A percentile compares a stretch with the other conserved stretches of the same genome.
These are phyloP conservation scores for Pythium vanterpoolii DNA, from an alignment of 352 stramenopile species.

Conservation along the genomic window DNA sequence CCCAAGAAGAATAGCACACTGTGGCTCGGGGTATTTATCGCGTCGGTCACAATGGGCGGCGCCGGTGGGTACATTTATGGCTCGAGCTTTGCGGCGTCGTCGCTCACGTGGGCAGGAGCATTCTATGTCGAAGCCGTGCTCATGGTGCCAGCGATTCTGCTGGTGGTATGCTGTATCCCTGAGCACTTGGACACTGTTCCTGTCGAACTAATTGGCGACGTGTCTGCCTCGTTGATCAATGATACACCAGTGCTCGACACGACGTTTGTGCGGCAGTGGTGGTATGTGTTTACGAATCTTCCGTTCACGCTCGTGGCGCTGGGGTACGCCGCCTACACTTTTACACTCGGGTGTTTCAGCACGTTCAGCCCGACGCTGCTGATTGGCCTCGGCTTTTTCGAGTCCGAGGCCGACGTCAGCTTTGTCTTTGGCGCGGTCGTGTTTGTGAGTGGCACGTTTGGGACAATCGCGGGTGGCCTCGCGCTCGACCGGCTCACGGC, in stretches of 20 bases:
- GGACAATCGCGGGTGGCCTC: conserved; percentile 81
- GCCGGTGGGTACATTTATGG: conserved; percentile 77
- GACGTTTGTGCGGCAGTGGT: conserved; percentile 1
- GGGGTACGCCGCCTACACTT: conserved; percentile 86
- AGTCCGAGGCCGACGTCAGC: conserved; percentile 75
- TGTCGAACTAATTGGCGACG: conserved; percentile 12
- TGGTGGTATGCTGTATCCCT: conserved; percentile 57
- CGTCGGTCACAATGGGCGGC: conserved; percentile 68
- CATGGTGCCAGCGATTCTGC: conserved; percentile 53
- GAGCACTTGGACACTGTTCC: conserved; percentile 48
- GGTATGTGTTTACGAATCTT: conserved; percentile 1
- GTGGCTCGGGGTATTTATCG: conserved; percentile 92
- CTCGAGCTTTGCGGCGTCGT: conserved; percentile 54
- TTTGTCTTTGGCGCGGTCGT: conserved; percentile 84
- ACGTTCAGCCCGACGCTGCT: conserved; percentile 87
- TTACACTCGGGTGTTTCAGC: conserved; percentile 77
- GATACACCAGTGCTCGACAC: neutral
- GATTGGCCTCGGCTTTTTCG: conserved; percentile 83
- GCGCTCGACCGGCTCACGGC: conserved; percentile 59
- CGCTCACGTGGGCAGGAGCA: conserved; percentile 67
- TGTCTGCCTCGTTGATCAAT: neutral
- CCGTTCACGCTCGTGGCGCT: conserved; percentile 76
- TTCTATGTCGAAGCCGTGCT: conserved; percentile 85
- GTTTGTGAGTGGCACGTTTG: conserved; percentile 77
- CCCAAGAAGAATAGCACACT: conserved; percentile 63